These are phyloP conservation scores for Periglandula ipomoeae DNA, from an alignment of 2,329 filamentous ascomycete genomes.

Conservation along the genomic window DNA sequence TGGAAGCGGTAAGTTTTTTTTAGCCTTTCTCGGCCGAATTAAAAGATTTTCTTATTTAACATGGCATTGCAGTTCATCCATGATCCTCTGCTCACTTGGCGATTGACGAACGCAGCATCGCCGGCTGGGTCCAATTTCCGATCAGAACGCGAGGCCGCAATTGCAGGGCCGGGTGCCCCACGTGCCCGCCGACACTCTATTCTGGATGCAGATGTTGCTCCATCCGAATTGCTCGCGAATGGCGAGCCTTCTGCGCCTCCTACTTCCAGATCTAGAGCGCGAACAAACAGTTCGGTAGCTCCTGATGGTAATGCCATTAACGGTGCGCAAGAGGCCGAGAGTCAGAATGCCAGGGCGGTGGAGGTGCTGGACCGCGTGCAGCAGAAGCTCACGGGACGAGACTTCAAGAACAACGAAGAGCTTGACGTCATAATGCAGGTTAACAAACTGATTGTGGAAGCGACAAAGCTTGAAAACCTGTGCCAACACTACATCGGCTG, in stretches of 20 bases:
- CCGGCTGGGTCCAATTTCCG: conserved; percentile 59
- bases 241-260: conserved; percentile 37
- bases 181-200: conserved; percentile 60
- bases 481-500: conserved; percentile 99
- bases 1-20: conserved; percentile 76
- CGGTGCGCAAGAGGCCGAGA: conserved; percentile 51
- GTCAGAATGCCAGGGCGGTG: conserved; percentile 85
- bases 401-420: conserved; percentile 83
- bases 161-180: conserved; percentile 36
- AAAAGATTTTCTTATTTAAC: background rate
- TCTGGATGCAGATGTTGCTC: conserved; percentile 52
- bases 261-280: conserved; percentile 40
- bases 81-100: conserved; percentile 97
- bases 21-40: background rate
- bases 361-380: conserved; percentile 87
- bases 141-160: conserved; percentile 47
- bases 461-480: conserved; percentile 92
- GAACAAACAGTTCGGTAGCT: conserved; percentile 49
- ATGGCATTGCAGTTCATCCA: conserved; percentile 80
- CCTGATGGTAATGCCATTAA: conserved; percentile 27
- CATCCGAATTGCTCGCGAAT: conserved; percentile 46
- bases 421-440: conserved; percentile 81
- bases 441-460: conserved; percentile 88
- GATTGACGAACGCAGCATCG: conserved; percentile 59
- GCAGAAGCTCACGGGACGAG: conserved; percentile 88